phyloP scores from a whole-genome alignment of 225 moss, liverwort and hornwort species.

The Pleurozium schreberi region DNA sequence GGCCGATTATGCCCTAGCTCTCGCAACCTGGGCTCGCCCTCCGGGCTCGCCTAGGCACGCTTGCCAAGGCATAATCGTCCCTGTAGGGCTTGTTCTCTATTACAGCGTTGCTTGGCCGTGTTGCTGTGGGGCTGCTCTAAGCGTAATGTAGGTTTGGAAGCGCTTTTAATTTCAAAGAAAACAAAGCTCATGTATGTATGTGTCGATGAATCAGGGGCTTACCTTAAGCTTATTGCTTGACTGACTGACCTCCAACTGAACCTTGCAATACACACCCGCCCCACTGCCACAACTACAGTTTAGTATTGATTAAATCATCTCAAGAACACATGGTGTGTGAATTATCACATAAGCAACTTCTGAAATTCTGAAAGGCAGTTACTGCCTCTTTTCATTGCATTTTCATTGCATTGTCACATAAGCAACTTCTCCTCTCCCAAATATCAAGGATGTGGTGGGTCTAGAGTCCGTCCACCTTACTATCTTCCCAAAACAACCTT shows the following conservation, averaged over 20 bases:
- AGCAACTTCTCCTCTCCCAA: neutral
- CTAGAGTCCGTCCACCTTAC: neutral
- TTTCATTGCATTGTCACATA: neutral
- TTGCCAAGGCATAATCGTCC: too few relatives aligned
- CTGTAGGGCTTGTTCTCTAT: too few relatives aligned
- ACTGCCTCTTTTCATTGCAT: too few relatives aligned
- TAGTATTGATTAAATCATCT: neutral
- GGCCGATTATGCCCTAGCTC: too few relatives aligned
- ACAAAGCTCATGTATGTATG: neutral
- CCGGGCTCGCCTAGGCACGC: too few relatives aligned
- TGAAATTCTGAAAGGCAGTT: too few relatives aligned
- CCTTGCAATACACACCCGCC: neutral
- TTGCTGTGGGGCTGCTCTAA: too few relatives aligned
- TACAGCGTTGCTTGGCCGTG: too few relatives aligned
- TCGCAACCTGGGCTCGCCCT: too few relatives aligned
- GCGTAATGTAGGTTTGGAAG: too few relatives aligned
- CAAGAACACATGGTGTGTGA: neutral
- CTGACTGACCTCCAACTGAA: neutral
- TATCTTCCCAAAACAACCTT: neutral
- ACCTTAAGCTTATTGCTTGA: neutral
- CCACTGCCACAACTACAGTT: neutral
- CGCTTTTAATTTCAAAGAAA: neutral
- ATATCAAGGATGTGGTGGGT: neutral
- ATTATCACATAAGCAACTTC: neutral
- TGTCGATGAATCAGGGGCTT: neutral